Percentiles rank a stretch among this genome's conserved stretches.
Evolutionary conservation across 78 protist species (phyloP).

Genomic region (Neovahlkampfia damariscottae): DNA sequence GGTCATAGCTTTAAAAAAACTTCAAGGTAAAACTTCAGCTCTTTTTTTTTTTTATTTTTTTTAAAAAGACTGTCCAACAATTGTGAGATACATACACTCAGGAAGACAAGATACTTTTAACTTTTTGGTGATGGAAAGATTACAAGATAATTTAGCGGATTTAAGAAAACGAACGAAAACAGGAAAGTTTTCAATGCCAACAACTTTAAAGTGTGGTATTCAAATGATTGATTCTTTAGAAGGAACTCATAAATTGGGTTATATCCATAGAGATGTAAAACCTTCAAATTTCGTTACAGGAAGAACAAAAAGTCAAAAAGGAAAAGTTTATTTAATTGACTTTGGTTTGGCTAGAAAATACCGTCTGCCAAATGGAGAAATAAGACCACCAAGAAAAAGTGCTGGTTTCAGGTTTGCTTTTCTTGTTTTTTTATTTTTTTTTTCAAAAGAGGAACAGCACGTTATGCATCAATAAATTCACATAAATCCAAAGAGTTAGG

Average conservation of each 20-base stretch:
- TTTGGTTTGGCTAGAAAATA: conserved; percentile 77
- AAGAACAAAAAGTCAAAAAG: neutral
- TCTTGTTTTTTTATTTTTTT: too few relatives aligned
- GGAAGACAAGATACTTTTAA: conserved; percentile 17
- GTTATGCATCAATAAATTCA: conserved; percentile 75
- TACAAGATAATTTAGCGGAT: conserved; percentile 72
- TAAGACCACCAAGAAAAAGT: conserved; percentile 50
- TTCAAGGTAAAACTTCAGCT: neutral
- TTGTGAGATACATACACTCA: conserved; percentile 14
- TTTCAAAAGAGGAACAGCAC: conserved; percentile 89
- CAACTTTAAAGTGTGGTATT: neutral
- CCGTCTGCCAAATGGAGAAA: conserved; percentile 34
- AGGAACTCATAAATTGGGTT: conserved; percentile 63
- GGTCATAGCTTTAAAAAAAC: neutral
- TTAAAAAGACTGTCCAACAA: conserved; percentile 2
- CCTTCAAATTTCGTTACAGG: conserved; percentile 42
- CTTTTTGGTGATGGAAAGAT: conserved; percentile 76
- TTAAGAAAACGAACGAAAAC: conserved; percentile 2
- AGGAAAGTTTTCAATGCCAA: neutral
- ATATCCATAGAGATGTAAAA: conserved; percentile 79
- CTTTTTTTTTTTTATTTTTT: neutral
- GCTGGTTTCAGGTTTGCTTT: conserved; percentile 83
- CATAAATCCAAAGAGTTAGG: conserved; percentile 66
- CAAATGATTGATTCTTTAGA: conserved; percentile 39
- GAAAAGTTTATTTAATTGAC: conserved; percentile 57